Percentiles rank a stretch among this genome's conserved stretches.
Evolutionary conservation across 148 eudicot species (phyloP).

Genomic region (Rhododendron ferrugineum): DNA sequence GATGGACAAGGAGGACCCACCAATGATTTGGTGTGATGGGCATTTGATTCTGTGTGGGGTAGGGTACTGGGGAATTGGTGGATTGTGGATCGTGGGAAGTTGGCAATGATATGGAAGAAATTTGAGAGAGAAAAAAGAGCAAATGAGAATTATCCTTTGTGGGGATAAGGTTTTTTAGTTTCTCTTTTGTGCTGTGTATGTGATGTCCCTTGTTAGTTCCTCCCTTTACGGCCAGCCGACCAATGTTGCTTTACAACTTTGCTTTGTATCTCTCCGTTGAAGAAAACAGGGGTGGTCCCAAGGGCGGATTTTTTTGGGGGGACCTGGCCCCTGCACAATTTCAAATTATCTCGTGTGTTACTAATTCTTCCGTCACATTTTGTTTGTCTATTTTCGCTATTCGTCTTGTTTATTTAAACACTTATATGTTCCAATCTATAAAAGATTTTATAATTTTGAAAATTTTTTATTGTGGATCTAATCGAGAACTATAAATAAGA

Average conservation of each 20-base stretch:
- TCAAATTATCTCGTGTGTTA: too few relatives aligned
- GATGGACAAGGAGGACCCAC: constrained; percentile 18
- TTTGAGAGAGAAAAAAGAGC: background rate
- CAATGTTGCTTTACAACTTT: background rate
- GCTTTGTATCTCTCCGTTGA: background rate
- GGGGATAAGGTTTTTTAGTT: background rate
- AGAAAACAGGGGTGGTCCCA: background rate
- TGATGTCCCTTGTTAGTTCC: background rate
- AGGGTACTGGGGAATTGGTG: constrained; percentile 13
- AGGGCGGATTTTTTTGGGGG: too few relatives aligned
- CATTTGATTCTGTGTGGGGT: constrained; percentile 19
- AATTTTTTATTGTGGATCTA: too few relatives aligned
- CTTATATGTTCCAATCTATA: too few relatives aligned
- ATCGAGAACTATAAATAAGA: too few relatives aligned
- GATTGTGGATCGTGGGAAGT: constrained; percentile 25
- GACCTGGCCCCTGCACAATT: too few relatives aligned
- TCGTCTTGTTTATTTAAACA: too few relatives aligned
- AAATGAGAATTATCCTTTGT: background rate
- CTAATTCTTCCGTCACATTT: too few relatives aligned
- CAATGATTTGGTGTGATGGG: constrained; percentile 27
- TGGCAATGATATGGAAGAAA: constrained; percentile 18
- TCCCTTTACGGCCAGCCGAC: constrained; percentile 16
- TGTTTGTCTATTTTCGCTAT: too few relatives aligned
- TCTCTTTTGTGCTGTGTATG: background rate
- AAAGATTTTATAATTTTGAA: too few relatives aligned